Evolutionary conservation across 176 grass and related monocot species (phyloP).

Genomic region (Neostapfia colusana): DNA sequence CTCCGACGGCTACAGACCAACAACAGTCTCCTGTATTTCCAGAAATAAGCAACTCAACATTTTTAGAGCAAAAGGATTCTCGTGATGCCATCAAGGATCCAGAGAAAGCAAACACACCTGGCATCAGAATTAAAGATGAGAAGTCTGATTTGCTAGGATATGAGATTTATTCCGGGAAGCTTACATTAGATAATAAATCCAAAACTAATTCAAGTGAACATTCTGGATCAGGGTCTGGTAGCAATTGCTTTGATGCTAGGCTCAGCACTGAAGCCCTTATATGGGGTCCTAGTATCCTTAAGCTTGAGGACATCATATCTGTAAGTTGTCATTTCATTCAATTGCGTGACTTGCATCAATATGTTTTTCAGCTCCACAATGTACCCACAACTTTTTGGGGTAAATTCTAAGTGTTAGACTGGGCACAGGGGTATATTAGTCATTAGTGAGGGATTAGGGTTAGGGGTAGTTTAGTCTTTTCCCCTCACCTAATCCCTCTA

Average conservation of each 20-base stretch:
- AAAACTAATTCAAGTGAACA: slow-evolving; percentile 57
- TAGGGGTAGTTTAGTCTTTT: too few relatives aligned
- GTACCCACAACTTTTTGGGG: slow-evolving; percentile 16
- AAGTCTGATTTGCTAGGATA: slow-evolving; percentile 91
- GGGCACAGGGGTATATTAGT: too few relatives aligned
- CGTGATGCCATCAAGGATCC: slow-evolving; percentile 43
- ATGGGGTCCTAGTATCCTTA: slow-evolving; percentile 81
- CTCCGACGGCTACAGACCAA: slow-evolving; percentile 59
- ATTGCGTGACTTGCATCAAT: slow-evolving; percentile 27
- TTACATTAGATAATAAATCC: slow-evolving; percentile 74
- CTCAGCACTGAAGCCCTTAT: slow-evolving; percentile 87
- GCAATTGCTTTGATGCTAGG: slow-evolving; percentile 70
- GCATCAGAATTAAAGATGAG: slow-evolving; percentile 82
- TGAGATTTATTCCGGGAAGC: slow-evolving; percentile 85
- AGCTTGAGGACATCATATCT: slow-evolving; percentile 85
- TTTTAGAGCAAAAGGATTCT: slow-evolving; percentile 55
- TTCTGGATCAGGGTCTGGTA: slow-evolving; percentile 49
- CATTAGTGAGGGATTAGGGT: too few relatives aligned
- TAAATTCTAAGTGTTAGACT: too few relatives aligned
- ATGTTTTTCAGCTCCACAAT: slow-evolving; percentile 21
- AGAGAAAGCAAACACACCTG: slow-evolving; percentile 56
- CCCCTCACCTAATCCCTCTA: too few relatives aligned
- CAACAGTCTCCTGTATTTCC: slow-evolving; percentile 77
- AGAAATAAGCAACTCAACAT: slow-evolving; percentile 71
- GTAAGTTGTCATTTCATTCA: slow-evolving; percentile 66